These are phyloP conservation scores for Saccharum spontaneum DNA, from an alignment of 176 grass and related monocot genomes.

Conservation along the genomic window DNA sequence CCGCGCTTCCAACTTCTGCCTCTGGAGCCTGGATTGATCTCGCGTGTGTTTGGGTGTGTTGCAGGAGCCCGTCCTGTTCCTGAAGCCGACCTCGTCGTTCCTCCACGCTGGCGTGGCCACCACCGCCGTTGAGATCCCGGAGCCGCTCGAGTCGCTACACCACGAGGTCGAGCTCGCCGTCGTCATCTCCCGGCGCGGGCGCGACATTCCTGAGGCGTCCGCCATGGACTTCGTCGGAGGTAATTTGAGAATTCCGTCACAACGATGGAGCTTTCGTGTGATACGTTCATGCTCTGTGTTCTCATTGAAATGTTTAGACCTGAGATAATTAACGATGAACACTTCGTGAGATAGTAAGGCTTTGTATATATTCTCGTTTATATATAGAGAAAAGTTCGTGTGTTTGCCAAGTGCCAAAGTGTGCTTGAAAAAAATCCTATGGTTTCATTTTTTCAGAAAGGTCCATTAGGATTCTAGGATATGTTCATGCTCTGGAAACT, in stretches of 20 bases:
- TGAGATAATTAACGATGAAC: neutral
- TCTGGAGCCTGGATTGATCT: neutral
- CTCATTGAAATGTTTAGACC: neutral
- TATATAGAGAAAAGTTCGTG: neutral
- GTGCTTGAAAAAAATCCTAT: neutral
- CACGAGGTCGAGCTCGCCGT: slow-evolving; percentile 98
- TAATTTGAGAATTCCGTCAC: slow-evolving; percentile 22
- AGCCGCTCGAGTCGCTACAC: slow-evolving; percentile 79
- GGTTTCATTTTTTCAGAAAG: neutral
- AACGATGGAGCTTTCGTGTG: neutral
- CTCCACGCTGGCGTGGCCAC: slow-evolving; percentile 60
- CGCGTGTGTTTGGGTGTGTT: neutral
- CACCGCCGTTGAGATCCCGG: slow-evolving; percentile 74
- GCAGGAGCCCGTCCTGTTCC: slow-evolving; percentile 88
- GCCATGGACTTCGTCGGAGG: slow-evolving; percentile 97
- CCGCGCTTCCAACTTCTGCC: no score
- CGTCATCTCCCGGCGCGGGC: slow-evolving; percentile 69
- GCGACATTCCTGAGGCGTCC: slow-evolving; percentile 57
- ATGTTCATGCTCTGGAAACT: neutral
- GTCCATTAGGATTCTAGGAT: neutral
- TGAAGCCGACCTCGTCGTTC: slow-evolving; percentile 93
- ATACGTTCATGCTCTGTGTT: neutral
- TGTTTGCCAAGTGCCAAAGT: neutral
- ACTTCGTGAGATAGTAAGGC: neutral
- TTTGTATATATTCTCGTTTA: neutral